Percentiles rank a stretch among this genome's conserved stretches.
phyloP scores from a whole-genome alignment of 1,139 yeast species.

The Taphrina populina region DNA sequence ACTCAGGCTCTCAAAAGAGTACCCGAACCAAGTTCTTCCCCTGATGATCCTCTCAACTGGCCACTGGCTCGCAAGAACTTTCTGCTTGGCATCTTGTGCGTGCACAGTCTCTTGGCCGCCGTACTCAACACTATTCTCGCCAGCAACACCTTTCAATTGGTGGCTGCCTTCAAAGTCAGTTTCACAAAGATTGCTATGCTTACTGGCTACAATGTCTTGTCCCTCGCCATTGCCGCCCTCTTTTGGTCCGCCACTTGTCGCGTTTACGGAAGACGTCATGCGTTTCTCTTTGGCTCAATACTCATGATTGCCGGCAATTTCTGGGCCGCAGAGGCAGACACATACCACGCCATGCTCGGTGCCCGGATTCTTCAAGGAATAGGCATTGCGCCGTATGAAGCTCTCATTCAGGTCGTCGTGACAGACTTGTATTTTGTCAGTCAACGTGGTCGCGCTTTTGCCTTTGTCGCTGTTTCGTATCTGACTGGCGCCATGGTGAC shows the following conservation, averaged over 20 bases:
- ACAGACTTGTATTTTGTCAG: conserved; percentile 39
- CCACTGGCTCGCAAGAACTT: conserved; percentile 41
- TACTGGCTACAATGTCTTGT: conserved; percentile 39
- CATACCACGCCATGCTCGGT: conserved; percentile 38
- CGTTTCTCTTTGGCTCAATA: conserved; percentile 36
- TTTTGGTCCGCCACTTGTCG: conserved; percentile 37
- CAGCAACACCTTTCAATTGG: conserved; percentile 36
- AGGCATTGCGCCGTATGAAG: conserved; percentile 39
- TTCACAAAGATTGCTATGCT: conserved; percentile 38
- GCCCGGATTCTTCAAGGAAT: conserved; percentile 39
- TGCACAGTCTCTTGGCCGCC: conserved; percentile 41
- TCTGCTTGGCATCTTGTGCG: conserved; percentile 34
- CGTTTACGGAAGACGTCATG: conserved; percentile 38
- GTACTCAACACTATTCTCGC: conserved; percentile 38
- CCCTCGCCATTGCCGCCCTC: conserved; percentile 37
- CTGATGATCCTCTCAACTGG: conserved; percentile 62
- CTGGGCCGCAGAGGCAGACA: conserved; percentile 38
- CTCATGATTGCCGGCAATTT: conserved; percentile 37
- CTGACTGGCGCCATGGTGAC: conserved; percentile 38
- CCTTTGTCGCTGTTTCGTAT: conserved; percentile 36
- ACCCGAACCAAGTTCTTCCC: conserved; percentile 58
- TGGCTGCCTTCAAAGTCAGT: conserved; percentile 28
- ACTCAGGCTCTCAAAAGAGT: conserved; percentile 41
- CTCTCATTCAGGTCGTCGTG: conserved; percentile 38
- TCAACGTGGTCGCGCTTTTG: conserved; percentile 39